Evolutionary conservation across 2,329 filamentous ascomycete genomes (phyloP), one percentile per base, ranked within the genome.

Genomic region (Apiospora aurea): DNA sequence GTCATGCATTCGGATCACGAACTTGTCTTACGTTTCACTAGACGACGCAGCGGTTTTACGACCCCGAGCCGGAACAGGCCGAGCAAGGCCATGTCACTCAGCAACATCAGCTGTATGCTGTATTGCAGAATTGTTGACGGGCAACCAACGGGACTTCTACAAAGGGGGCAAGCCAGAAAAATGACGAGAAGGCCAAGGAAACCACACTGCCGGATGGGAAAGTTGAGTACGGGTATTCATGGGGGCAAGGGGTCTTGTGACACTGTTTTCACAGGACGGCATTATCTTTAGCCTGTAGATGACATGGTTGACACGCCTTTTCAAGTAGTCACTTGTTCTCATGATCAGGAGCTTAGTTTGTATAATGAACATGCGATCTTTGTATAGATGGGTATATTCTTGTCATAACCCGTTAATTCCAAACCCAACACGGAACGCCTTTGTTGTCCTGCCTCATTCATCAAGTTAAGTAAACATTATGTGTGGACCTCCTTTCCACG

Each of bases 391-490:
- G 11, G 24, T 51, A 49, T 49, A n/a, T 41, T 64, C 34, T 41
- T 41, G 8, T 64, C 34, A 24, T 64, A 38, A 64, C 38, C 29
- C 29, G 11, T 64, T 41, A 64, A 64, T 14, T 16, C 21, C n/a
- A 26, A 64, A 64, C 18, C 57, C 57, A 41, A n/a, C 34, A 10
- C 57, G n/a, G 13, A 64, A 64, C 57, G 57, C 57, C 57, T 34
- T 18, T 51, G n/a, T 8, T 51, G n/a, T 11, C 34, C 29, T 18
- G 34, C 18, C 57, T 64, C 4, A 21, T n/a, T 38, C 57, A 6
- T 64, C 34, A 38, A 64, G 57, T 64, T 38, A 61, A 61, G 53
- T 41, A 64, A 24, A 64, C 57, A 64, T 64, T 64, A 64, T 64
- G 29, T n/a, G 57, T 41, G 41, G n/a, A 41, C 57, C 10, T 18